phyloP scores from a whole-genome alignment of 768 basidiomycete species.

The Saitozyma podzolica region DNA sequence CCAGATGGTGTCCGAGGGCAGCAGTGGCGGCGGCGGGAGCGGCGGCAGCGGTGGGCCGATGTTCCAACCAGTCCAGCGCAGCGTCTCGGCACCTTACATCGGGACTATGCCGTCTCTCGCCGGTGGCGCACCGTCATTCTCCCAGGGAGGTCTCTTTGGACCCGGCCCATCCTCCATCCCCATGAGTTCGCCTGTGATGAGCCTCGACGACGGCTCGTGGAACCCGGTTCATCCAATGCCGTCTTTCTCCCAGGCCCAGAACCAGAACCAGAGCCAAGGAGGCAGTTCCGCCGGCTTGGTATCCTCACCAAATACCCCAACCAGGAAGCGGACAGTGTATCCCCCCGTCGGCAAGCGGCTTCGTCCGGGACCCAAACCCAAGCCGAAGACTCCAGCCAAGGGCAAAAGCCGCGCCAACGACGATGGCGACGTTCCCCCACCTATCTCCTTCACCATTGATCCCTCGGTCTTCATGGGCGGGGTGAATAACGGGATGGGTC shows the following conservation, averaged over 20 bases:
- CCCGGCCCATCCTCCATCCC: neutral
- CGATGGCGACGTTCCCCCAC: no score
- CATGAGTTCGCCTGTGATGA: neutral
- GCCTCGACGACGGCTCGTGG: neutral
- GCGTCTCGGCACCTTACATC: no score
- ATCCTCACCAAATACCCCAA: slow-evolving; percentile 2
- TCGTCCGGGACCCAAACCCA: slow-evolving; percentile 52
- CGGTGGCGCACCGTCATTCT: no score
- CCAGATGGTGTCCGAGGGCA: neutral
- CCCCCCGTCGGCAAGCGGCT: slow-evolving; percentile 43
- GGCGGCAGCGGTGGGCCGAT: no score
- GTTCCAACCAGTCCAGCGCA: no score
- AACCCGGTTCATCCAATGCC: neutral
- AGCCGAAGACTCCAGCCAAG: slow-evolving; percentile 46
- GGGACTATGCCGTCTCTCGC: no score
- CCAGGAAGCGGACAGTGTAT: slow-evolving; percentile 25
- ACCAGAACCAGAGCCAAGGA: neutral
- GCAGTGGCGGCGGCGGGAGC: no score
- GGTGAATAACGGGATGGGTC: no score
- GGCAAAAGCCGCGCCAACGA: slow-evolving; percentile 4
- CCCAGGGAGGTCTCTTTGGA: no score
- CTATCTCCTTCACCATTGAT: no score
- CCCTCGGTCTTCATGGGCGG: no score
- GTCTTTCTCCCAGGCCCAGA: neutral
- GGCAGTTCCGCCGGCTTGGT: slow-evolving; percentile 11